Evolutionary conservation across 176 grass and related monocot genomes (phyloP), one percentile per base, ranked within the genome.

Genomic region (Avena eriantha): DNA sequence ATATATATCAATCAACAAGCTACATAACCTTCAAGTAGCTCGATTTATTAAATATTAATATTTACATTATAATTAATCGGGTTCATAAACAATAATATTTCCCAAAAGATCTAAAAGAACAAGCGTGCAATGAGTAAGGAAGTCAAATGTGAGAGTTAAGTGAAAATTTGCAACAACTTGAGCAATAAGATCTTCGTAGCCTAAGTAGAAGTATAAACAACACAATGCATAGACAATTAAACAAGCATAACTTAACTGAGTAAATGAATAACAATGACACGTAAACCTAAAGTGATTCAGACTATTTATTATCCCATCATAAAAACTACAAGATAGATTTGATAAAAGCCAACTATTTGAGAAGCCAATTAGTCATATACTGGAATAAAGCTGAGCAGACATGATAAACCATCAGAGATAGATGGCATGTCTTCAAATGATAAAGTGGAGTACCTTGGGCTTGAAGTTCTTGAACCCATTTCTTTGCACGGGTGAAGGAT

Each of bases 401-500:
- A 86, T 50, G 78, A 77, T 70, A 55, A 72, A 60, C 51, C 39
- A 31, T 55, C 73, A 73, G 82, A 70, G 1, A 54, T 16, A 83
- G 7, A 73, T 35, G 2, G n/a, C 39, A 51, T 55, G 65, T 73
- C 33, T 47, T 72, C 50, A 67, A 63, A 66, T 73, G 66, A 49
- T 33, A 24, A 87, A 84, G 85, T 58, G 54, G 58, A 47, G 41
- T 87, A 99, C 97, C 97, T 96, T 94, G 94, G 66, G 91, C 91
- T 83, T 96, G 94, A 80, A 99, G 97, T 80, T 96, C 97, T 88
- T 91, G 89, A 72, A 99, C 94, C 97, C 97, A 99, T 90, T 94
- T 99, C 87, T 96, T 93, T 76, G 97, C 94, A 87, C 92, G 83
- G 23, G 85, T 85, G 80, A 96, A 96, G n/a, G 97, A 94, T 51